Evolutionary conservation across 2,329 filamentous ascomycete genomes (phyloP).

Genomic region (Pseudogymnoascus sp.): DNA sequence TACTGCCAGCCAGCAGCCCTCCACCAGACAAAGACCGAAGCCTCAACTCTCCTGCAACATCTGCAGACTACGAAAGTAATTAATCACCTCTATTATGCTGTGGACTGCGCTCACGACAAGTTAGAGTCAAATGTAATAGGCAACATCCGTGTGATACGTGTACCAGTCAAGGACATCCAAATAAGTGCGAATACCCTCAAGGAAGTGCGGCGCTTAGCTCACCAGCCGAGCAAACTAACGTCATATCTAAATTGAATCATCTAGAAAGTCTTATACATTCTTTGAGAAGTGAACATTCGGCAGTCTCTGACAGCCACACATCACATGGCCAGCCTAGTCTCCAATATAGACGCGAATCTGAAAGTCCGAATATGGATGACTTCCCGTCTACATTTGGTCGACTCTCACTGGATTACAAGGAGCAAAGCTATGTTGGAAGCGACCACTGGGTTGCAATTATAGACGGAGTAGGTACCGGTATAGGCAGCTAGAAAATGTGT

Average conservation of each 20-base stretch:
- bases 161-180: slow-evolving; percentile 38
- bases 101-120: not conserved
- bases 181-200: slow-evolving; percentile 38
- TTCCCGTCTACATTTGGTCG: slow-evolving; percentile 15
- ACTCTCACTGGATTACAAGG: slow-evolving; percentile 24
- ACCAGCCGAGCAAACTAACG: slow-evolving; percentile 34
- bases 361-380: not conserved
- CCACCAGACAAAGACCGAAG: slow-evolving; percentile 9
- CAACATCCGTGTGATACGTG: slow-evolving; percentile 44
- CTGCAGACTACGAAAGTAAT: slow-evolving; percentile 22
- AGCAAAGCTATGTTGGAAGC: slow-evolving; percentile 45
- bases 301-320: not conserved
- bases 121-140: slow-evolving; percentile 43
- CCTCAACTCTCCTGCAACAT: slow-evolving; percentile 22
- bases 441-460: slow-evolving; percentile 52
- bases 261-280: slow-evolving; percentile 48
- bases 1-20: not conserved
- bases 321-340: not conserved
- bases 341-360: not conserved
- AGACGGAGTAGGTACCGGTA: slow-evolving; percentile 40
- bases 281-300: slow-evolving; percentile 34
- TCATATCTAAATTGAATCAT: slow-evolving; percentile 44
- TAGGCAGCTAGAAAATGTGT: not conserved
- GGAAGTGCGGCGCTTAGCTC: slow-evolving; percentile 30
- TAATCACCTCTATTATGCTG: not conserved